Evolutionary conservation across 305 asterid species (phyloP).

Genomic region (Solanum hybrid): DNA sequence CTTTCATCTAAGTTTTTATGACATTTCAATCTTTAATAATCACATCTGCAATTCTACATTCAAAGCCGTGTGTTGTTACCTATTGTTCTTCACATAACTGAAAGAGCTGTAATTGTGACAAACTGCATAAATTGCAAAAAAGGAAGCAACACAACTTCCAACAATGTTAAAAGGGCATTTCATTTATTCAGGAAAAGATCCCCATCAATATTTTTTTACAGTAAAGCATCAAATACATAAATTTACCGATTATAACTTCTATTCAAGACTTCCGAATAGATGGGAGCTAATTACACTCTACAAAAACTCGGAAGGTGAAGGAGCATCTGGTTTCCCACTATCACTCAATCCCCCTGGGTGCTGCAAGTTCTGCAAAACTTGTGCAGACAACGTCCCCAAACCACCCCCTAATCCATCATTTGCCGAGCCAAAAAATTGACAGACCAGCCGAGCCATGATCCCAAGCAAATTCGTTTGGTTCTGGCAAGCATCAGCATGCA

Average conservation of each 20-base stretch:
- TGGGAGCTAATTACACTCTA: conserved; percentile 26
- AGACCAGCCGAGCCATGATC: conserved; percentile 49
- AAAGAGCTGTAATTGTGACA: neutral
- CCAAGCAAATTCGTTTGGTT: conserved; percentile 79
- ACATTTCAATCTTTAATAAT: neutral
- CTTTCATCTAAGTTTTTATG: neutral
- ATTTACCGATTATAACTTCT: conserved; percentile 3
- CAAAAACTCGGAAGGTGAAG: conserved; percentile 72
- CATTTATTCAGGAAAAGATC: neutral
- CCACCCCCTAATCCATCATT: conserved; percentile 59
- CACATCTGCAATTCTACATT: neutral
- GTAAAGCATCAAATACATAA: conserved; percentile 7
- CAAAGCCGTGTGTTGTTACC: neutral
- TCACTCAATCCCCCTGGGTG: conserved; percentile 62
- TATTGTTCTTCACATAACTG: neutral
- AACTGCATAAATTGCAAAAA: neutral
- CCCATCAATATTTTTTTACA: conserved; percentile 11
- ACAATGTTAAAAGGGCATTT: neutral
- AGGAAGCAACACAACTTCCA: neutral
- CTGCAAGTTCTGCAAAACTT: conserved; percentile 74
- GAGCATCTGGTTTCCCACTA: conserved; percentile 54
- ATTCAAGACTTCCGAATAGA: neutral
- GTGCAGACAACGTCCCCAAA: conserved; percentile 56
- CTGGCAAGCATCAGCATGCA: conserved; percentile 88
- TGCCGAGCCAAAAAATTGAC: conserved; percentile 68